Percentiles rank a stretch among this genome's conserved stretches.
Conservation (phyloP, 2,329 filamentous ascomycete genomes). For the Cladophialophora bantiana region DNA sequence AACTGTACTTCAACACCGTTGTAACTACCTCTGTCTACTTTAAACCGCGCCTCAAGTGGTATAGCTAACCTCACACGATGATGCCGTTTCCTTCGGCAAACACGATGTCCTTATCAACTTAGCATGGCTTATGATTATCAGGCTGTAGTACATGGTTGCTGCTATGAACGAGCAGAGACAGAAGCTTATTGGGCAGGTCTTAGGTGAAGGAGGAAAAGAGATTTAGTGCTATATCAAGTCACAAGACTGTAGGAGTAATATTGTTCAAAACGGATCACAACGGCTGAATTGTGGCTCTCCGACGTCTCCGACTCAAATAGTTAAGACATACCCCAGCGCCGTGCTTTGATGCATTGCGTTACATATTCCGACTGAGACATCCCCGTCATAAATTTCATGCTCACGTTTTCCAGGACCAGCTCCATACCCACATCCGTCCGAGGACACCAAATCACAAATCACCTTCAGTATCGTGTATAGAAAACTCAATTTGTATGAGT, state of each 20-base stretch:
- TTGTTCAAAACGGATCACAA: background rate
- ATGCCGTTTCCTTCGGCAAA: background rate
- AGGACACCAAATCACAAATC: background rate
- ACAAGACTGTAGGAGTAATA: background rate
- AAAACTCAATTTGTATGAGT: background rate
- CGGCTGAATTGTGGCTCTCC: background rate
- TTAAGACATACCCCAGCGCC: constrained; percentile 8
- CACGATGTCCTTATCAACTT: background rate
- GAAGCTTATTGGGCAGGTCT: background rate
- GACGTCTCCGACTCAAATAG: background rate
- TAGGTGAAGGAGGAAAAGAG: background rate
- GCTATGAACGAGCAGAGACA: background rate
- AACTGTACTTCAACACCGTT: background rate
- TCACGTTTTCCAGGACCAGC: background rate
- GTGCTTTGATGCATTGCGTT: constrained; percentile 21
- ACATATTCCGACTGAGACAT: background rate
- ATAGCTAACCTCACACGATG: background rate
- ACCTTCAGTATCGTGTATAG: background rate
- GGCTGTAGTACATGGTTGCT: background rate
- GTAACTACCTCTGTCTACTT: background rate
- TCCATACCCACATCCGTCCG: background rate
- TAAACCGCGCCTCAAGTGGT: background rate
- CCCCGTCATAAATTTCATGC: constrained; percentile 15
- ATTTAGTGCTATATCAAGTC: background rate
- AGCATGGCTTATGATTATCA: background rate